Evolutionary conservation across 2,329 filamentous ascomycete genomes (phyloP), one percentile per base, ranked within the genome.

Genomic region (Fusarium camptoceras): DNA sequence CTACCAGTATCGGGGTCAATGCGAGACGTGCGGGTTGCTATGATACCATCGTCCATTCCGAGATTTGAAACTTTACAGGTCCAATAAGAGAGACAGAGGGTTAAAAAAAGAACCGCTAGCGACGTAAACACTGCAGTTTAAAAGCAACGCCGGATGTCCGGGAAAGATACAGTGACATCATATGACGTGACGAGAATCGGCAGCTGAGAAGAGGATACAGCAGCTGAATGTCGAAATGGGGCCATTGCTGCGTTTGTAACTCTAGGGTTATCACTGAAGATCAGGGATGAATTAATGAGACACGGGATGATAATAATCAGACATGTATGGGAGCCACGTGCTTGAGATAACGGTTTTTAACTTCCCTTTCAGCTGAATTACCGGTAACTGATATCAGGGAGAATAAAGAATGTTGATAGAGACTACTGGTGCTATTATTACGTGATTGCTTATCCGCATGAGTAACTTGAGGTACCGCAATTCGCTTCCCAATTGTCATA

Each of bases 141-240:
- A 55, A 50, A 53, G 58, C 31, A 55, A 63, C 8, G 46, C 31
- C 24, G 61, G 51, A 51, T 66, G 42, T 12, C 39, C 47, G 48
- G 55, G 12, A 68, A 51, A 43, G 28, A 30, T 47, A 6, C 31
- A 51, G 59, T 68, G 68, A 71, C 68, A 71, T 71, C 55, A 67
- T 71, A 65, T 58, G 68, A 71, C 68, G 59, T 65, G 67, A 54
- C 58, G 9, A 27, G 30, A 42, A 41, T 34, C 20, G 22, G 11
- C n/a, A 67, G 66, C 42, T 69, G 55, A 57, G 50, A 60, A 64
- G 64, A 53, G 34, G 43, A 44, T 48, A 57, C 28, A 16, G 20
- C 18, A 51, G 24, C 60, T 37, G 39, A 30, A 9, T n/a, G 3
- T 22, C 11, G 22, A 43, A 11, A 50, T 37, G 22, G 64, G 31